Conservation (phyloP, 495 filamentous ascomycete species). For the Penicillium steckii region DNA sequence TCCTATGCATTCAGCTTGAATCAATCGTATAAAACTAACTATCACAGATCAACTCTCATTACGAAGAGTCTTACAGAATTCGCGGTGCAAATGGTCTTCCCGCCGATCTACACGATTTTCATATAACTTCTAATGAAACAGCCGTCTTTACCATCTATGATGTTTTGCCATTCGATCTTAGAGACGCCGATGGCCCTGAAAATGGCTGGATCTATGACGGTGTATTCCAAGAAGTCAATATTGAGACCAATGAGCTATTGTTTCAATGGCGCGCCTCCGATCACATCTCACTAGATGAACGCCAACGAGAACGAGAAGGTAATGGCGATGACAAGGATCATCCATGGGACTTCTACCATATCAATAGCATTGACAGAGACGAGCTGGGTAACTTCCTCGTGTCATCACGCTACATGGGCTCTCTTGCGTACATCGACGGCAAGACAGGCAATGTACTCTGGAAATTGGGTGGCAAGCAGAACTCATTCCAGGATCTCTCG, state of each 20-base stretch:
- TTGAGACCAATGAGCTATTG: constrained; percentile 39
- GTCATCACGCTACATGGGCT: constrained; percentile 40
- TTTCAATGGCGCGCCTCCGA: constrained; percentile 45
- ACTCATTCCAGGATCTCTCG: constrained; percentile 42
- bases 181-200: constrained; percentile 32
- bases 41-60: constrained; percentile 46
- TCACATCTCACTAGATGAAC: constrained; percentile 32
- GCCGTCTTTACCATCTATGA: constrained; percentile 53
- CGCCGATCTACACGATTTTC: constrained; percentile 47
- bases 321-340: constrained; percentile 20
- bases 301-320: constrained; percentile 18
- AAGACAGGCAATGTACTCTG: constrained; percentile 36
- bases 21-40: not conserved
- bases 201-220: constrained; percentile 53
- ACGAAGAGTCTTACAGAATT: constrained; percentile 45
- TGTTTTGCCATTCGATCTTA: constrained; percentile 38
- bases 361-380: constrained; percentile 47
- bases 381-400: constrained; percentile 42
- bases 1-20: too few species aligned
- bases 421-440: constrained; percentile 36
- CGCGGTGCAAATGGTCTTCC: constrained; percentile 29
- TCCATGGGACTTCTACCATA: constrained; percentile 49
- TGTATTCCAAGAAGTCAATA: constrained; percentile 49
- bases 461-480: constrained; percentile 42
- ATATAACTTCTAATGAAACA: constrained; percentile 47